Percentiles rank a stretch among this genome's conserved stretches.
Evolutionary conservation across 1,139 yeast species (phyloP).

Genomic region (Scheffersomyces stambukii): DNA sequence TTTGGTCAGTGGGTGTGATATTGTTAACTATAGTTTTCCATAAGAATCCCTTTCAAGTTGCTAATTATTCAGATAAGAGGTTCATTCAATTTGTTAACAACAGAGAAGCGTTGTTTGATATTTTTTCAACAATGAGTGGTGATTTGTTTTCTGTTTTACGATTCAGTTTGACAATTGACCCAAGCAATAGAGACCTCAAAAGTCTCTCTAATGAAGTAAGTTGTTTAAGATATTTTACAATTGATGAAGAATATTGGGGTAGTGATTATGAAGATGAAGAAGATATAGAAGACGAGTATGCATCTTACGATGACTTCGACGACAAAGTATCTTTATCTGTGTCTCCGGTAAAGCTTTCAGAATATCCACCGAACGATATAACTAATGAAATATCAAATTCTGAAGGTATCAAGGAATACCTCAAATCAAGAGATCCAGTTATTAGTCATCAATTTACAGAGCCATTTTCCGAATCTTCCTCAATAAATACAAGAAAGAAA

Average conservation of each 20-base stretch:
- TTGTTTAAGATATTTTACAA: slow-evolving; percentile 66
- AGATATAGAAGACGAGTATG: slow-evolving; percentile 24
- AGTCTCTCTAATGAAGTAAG: slow-evolving; percentile 58
- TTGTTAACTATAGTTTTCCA: slow-evolving; percentile 83
- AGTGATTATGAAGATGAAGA: slow-evolving; percentile 44
- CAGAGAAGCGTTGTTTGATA: slow-evolving; percentile 87
- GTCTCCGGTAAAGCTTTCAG: too few species aligned
- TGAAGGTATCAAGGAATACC: not conserved
- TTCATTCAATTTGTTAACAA: slow-evolving; percentile 84
- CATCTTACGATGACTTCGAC: slow-evolving; percentile 12
- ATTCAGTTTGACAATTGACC: slow-evolving; percentile 78
- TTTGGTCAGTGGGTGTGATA: slow-evolving; percentile 92
- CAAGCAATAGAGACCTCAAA: slow-evolving; percentile 70
- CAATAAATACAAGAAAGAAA: slow-evolving; percentile 6
- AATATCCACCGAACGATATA: too few species aligned
- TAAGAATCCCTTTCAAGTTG: slow-evolving; percentile 83
- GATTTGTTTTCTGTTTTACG: slow-evolving; percentile 84
- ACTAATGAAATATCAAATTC: slow-evolving; percentile 2
- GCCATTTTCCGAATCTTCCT: too few species aligned
- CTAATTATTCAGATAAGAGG: slow-evolving; percentile 79
- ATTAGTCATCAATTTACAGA: too few species aligned
- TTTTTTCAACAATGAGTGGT: slow-evolving; percentile 83
- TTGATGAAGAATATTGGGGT: slow-evolving; percentile 70
- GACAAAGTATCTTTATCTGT: slow-evolving; percentile 13
- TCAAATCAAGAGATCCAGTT: not conserved